A percentile compares a stretch with the other conserved stretches of the same genome.
Conservation (phyloP, 345 rosid species). For the Conringia planisiliqua region DNA sequence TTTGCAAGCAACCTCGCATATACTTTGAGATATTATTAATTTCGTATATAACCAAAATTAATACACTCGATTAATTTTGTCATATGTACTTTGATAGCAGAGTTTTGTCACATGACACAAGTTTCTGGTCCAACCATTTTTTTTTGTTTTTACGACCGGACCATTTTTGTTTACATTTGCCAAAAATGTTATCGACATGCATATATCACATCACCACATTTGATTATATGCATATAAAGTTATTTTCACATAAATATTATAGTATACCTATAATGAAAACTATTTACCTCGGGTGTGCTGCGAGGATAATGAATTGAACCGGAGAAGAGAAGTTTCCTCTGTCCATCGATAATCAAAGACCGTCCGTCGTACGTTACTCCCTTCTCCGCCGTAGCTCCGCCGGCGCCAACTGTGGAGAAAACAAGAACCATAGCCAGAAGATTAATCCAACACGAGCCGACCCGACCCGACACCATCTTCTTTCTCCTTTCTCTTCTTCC, state of each 20-base stretch:
- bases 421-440: conserved; percentile 18
- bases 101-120: conserved; percentile 18
- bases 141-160: not conserved
- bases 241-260: not conserved
- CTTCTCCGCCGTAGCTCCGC: conserved; percentile 28
- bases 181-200: not conserved
- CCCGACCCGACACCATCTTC: conserved; percentile 15
- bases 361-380: conserved; percentile 45
- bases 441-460: conserved; percentile 15
- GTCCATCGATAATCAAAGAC: conserved; percentile 50
- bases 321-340: conserved; percentile 49
- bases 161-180: not conserved
- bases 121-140: conserved; percentile 15
- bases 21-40: not conserved
- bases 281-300: conserved; percentile 54
- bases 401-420: not conserved
- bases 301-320: conserved; percentile 66
- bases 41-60: not conserved
- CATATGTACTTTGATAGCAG: not conserved
- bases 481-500: not conserved
- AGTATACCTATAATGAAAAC: not conserved
- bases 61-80: not conserved
- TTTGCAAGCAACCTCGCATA: not conserved
- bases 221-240: not conserved
- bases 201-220: not conserved